phyloP scores from a whole-genome alignment of 306 rosid genomes.

The Vigna unguiculata region DNA sequence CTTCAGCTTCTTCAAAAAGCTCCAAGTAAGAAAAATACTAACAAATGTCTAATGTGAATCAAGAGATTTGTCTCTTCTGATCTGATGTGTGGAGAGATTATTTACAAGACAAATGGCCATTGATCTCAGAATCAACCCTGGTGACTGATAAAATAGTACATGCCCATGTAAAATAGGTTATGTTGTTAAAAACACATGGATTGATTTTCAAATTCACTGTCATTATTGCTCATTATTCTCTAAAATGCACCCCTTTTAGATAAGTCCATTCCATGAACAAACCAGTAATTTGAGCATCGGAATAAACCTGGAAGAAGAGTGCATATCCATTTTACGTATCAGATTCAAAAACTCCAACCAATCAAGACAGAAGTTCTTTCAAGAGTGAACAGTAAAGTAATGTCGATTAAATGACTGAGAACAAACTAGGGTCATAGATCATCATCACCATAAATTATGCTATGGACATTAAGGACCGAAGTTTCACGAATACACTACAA shows the following conservation, averaged over 20 bases:
- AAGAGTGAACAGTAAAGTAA: conserved; percentile 14
- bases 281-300: conserved; percentile 4
- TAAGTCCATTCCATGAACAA: neutral
- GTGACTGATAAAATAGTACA: neutral
- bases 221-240: neutral
- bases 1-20: conserved; percentile 45
- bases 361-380: neutral
- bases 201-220: neutral
- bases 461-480: neutral
- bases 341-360: conserved; percentile 31
- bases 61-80: neutral
- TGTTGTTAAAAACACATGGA: neutral
- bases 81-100: neutral
- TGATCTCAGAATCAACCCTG: neutral
- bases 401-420: conserved; percentile 15
- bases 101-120: neutral
- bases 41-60: conserved; percentile 16
- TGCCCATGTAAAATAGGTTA: neutral
- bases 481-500: neutral
- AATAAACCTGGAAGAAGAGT: conserved; percentile 27
- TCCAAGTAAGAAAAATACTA: conserved; percentile 27
- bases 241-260: neutral
- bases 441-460: conserved; percentile 17
- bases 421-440: conserved; percentile 4
- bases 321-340: conserved; percentile 32